Base-by-base conservation (phyloP, 192 early-diverging fungal species). In the Dissophora globulifera region DNA sequence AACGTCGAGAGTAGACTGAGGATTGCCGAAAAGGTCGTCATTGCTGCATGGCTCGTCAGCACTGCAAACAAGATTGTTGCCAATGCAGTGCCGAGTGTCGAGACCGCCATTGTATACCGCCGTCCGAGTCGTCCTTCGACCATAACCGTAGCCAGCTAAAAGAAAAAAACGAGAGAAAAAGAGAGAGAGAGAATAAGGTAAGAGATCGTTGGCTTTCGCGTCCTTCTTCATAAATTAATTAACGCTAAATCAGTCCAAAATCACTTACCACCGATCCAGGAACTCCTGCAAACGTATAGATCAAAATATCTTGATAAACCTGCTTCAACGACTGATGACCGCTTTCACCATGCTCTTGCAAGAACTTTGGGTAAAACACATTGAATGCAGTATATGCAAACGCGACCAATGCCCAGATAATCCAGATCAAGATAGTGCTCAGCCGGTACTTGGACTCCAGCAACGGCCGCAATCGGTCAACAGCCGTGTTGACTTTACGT, bases 321-420 rank as follows among this genome's bases (percentile, higher is more conserved):
- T 84, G 81, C 12, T 78, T 67, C 46, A 87, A 50, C 0, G 80
- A 61, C 49, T 48, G 54, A n/a, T 71, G 71, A 47, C 62, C 83
- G 4, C 50, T 78, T 25, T 71, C 70, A 0, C 82, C 86, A 53
- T 82, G 83, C 4, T 82, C 78, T 58, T 91, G 89, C 13, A 95
- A 82, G 29, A 91, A 89, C 63, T 93, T 91, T 27, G 94, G 92
- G 13, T 94, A 60, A 62, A 94, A 94, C 8, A 89, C 91, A 75
- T 94, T 94, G 69, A 96, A 94, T 84, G 93, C 94, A n/a, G 89
- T 93, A 63, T 89, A 96, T 0, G 90, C 93, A 67, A 93, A 78
- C 1, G 92, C 81, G 5, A 91, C 87, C 17, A 93, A 64, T 0
- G 84, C 82, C 94, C 94, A 96, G 43, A 96, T 94, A 13, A 70